phyloP scores from a whole-genome alignment of 495 filamentous ascomycete genomes.

The Niebla homalea region DNA sequence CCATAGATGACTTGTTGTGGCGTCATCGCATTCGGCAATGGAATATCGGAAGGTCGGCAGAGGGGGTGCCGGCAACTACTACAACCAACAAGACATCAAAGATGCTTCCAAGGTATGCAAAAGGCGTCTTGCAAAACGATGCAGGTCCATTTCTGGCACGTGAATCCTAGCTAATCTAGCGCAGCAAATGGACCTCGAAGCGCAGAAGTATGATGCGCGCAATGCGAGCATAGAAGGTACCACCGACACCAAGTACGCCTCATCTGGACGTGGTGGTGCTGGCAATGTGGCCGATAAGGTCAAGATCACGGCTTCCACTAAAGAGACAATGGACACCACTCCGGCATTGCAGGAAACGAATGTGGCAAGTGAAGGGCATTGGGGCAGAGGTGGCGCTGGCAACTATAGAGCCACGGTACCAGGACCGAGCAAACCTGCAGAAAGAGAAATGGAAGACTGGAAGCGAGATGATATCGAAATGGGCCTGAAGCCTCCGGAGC shows the following conservation, averaged over 20 bases:
- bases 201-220: conserved; percentile 2
- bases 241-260: background rate
- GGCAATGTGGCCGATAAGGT: conserved; percentile 8
- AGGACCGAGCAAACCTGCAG: background rate
- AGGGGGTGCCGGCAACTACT: conserved; percentile 19
- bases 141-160: background rate
- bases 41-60: conserved; percentile 14
- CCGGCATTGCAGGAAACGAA: conserved; percentile 6
- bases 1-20: no score
- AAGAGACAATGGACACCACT: conserved; percentile 1
- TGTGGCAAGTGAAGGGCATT: conserved; percentile 8
- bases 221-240: background rate
- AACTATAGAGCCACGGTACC: conserved; percentile 8
- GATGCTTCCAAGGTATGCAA: conserved; percentile 4
- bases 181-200: conserved; percentile 9
- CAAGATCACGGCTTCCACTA: conserved; percentile 2
- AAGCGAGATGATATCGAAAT: conserved; percentile 6
- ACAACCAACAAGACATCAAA: conserved; percentile 13
- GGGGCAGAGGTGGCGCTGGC: conserved; percentile 14
- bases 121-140: no score
- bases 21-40: background rate
- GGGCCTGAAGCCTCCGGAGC: conserved; percentile 12
- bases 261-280: conserved; percentile 15
- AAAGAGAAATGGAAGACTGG: conserved; percentile 6
- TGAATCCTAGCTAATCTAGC: background rate